phyloP scores from a whole-genome alignment of 345 rosid genomes.

The Citrus sp. region DNA sequence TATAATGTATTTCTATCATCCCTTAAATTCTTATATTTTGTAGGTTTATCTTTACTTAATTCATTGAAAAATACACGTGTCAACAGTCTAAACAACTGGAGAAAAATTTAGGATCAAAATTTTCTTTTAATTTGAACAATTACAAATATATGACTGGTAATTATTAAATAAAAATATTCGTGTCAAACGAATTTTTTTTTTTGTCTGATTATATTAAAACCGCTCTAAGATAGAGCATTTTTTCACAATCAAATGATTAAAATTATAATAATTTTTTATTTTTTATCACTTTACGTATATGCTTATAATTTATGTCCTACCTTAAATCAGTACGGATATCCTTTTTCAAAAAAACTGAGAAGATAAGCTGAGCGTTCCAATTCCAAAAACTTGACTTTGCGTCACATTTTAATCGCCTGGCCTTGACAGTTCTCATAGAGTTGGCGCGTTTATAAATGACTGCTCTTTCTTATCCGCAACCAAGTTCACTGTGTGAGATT shows the following conservation, averaged over 20 bases:
- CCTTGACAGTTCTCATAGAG: not conserved
- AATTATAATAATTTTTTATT: too few species aligned
- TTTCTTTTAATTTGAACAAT: fast-evolving
- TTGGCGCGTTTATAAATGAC: not conserved
- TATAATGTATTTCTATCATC: too few species aligned
- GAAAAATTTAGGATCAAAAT: too few species aligned
- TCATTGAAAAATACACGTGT: too few species aligned
- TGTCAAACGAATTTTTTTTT: too few species aligned
- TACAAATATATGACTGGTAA: fast-evolving
- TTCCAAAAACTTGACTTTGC: not conserved
- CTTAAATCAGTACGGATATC: too few species aligned
- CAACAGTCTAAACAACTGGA: too few species aligned
- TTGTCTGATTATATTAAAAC: fast-evolving
- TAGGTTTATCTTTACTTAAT: too few species aligned
- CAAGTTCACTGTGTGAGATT: not conserved
- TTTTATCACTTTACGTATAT: too few species aligned
- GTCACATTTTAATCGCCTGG: not conserved
- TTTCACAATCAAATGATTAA: fast-evolving
- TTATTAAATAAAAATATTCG: too few species aligned
- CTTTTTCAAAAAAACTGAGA: too few species aligned
- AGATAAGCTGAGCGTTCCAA: not conserved
- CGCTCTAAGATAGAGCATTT: fast-evolving
- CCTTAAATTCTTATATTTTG: too few species aligned
- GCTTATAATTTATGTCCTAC: fast-evolving
- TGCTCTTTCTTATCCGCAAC: not conserved